Percentiles rank a stretch among this genome's conserved stretches.
These are phyloP conservation scores for Eimeria necatrix DNA, from an alignment of 169 alveolate species.

Conservation along the genomic window DNA sequence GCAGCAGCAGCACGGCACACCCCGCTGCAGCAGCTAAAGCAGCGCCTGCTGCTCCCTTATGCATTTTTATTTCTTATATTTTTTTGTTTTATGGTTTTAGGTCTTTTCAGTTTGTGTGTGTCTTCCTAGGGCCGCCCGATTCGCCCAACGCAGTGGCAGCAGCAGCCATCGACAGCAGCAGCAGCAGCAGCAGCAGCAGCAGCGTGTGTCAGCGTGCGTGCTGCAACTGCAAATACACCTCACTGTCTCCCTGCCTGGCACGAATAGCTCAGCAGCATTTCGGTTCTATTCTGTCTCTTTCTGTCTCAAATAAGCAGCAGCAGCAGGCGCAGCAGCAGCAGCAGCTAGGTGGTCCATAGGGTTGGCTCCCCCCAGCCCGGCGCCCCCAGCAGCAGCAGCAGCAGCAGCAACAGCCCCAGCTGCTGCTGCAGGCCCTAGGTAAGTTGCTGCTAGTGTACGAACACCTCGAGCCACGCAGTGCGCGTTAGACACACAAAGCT, in stretches of 20 bases:
- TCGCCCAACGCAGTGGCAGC: conserved; percentile 43
- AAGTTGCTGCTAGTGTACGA: neutral
- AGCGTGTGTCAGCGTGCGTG: conserved; percentile 64
- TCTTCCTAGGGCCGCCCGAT: conserved; percentile 19
- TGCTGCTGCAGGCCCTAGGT: conserved; percentile 52
- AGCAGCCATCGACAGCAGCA: conserved; percentile 71
- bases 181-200: conserved; percentile 51
- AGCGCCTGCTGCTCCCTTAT: neutral
- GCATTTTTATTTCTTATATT: neutral
- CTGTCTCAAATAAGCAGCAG: conserved; percentile 8
- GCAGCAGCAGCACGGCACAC: conserved; percentile 69
- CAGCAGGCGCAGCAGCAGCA: conserved; percentile 33
- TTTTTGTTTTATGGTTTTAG: neutral
- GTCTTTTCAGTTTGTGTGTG: conserved; percentile 48
- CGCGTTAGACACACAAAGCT: neutral
- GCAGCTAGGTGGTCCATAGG: neutral
- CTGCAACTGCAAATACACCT: conserved; percentile 51
- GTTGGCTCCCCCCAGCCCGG: conserved; percentile 57
- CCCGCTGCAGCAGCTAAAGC: neutral
- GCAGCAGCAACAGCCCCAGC: conserved; percentile 47
- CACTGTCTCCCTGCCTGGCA: conserved; percentile 24
- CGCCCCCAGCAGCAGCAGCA: conserved; percentile 70
- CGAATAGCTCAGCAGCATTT: neutral
- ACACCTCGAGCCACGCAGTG: neutral
- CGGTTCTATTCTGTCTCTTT: conserved; percentile 17